Conservation (phyloP, 352 stramenopile species). For the Globisporangium ultimum region DNA sequence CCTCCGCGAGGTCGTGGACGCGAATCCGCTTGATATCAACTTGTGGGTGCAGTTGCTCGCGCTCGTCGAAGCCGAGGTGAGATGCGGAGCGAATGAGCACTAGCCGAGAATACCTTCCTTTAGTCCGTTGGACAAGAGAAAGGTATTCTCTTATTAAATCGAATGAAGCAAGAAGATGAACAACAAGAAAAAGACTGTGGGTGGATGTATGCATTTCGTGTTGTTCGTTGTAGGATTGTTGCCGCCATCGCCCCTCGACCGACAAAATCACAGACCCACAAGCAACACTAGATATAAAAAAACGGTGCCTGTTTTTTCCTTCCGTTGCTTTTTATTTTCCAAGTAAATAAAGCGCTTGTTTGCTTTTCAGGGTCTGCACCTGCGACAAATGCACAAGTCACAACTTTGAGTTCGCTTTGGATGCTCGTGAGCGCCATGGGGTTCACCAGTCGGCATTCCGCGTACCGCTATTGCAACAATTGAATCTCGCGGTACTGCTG, state of each 20-base stretch:
- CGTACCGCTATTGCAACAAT: conserved; percentile 80
- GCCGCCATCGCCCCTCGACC: too few species aligned
- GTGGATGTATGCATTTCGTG: neutral
- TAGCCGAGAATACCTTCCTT: too few species aligned
- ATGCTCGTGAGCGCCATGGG: conserved; percentile 71
- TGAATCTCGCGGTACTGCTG: conserved; percentile 87
- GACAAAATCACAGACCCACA: neutral
- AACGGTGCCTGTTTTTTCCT: neutral
- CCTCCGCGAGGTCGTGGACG: conserved; percentile 45
- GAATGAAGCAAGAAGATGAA: neutral
- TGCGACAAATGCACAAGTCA: conserved; percentile 80
- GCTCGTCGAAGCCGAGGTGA: conserved; percentile 66
- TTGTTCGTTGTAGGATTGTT: neutral
- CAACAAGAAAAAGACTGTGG: conserved; percentile 2
- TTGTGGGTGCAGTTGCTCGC: conserved; percentile 71
- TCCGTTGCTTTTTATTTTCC: conserved; percentile 37
- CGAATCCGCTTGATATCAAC: conserved; percentile 79
- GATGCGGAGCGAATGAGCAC: neutral
- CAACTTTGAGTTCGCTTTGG: conserved; percentile 81
- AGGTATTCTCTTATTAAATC: neutral
- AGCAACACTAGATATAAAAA: neutral
- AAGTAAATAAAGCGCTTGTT: conserved; percentile 72
- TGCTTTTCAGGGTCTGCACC: conserved; percentile 84
- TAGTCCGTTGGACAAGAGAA: too few species aligned
- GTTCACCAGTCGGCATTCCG: conserved; percentile 69